Base-by-base conservation (phyloP, 192 early-diverging fungal species). In the Mortierella hygrophila region DNA sequence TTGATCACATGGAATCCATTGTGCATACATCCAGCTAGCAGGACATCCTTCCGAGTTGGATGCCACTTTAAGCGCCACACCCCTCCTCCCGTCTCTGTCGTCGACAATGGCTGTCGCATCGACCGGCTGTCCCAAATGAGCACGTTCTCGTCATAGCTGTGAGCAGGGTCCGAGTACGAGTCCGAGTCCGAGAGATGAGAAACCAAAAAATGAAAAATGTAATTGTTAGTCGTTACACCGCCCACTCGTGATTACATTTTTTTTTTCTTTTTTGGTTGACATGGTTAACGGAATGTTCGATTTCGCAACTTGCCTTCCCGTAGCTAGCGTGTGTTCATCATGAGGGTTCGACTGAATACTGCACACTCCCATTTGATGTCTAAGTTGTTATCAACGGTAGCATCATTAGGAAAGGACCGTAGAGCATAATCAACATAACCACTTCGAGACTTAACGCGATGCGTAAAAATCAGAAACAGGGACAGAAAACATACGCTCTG, bases 1-100 rank as follows among this genome's bases (percentile, higher is more conserved):
- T 94, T 83, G 4, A 97, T 84, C 11, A 98, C 91, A 88, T 96
- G 96, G 74, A 96, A 96, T 26, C 98, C 98, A 71, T 93, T 93
- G 86, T 99, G 95, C 98, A 99, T 99, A 38, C 93, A 94, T 9
- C 95, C 97, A 15, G 96, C 94, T 21, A 98, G 79, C 42, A 99
- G 82, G 23, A 77, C 70, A 42, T 90, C 83, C 2, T 91, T 81
- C 11, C 91, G 87, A 0, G 88, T 90, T 1, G 98, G 98, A 80
- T 99, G 97, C 97, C 97, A 99, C 89, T 96, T 96, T 49, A 99
- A 83, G 35, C 97, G 89, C 98, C 98, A 99, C 15, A 98, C 96
- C 15, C 98, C 98, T 9, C 98, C 97, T 40, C 94, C 96, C 23
- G 94, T 93, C 41, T 91, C 91, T 57, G 92, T 82, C 29, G 95